Conservation (phyloP, 495 filamentous ascomycete species). For the Podospora bellae-mahoneyi region DNA sequence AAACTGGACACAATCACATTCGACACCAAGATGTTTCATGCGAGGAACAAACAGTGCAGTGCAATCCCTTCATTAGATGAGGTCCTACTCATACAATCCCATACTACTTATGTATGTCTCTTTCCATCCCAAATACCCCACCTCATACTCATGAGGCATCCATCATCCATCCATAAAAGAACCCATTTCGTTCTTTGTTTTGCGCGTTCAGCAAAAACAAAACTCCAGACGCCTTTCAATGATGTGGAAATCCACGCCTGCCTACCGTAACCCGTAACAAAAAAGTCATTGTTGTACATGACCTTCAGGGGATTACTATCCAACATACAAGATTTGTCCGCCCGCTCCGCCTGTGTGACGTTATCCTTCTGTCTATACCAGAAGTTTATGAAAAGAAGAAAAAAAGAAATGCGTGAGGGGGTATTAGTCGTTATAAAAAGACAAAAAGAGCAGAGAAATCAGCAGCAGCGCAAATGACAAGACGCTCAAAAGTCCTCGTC, state of each 20-base stretch:
- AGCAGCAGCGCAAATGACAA: constrained; percentile 11
- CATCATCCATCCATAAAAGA: neutral
- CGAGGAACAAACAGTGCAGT: neutral
- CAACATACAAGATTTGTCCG: neutral
- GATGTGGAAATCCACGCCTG: constrained; percentile 4
- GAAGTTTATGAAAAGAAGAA: constrained; percentile 30
- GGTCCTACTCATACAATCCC: neutral
- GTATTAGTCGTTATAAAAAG: constrained; percentile 29
- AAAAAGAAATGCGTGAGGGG: constrained; percentile 26
- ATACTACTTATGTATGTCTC: neutral
- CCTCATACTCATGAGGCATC: neutral
- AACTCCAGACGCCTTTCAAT: neutral
- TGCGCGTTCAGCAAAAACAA: neutral
- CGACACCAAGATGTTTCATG: neutral
- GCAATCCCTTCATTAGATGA: neutral
- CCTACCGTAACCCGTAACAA: neutral
- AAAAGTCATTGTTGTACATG: neutral
- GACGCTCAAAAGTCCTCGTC: constrained; percentile 89
- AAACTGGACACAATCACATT: neutral
- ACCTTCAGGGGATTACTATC: neutral
- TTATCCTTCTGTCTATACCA: constrained; percentile 24
- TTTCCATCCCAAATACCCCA: neutral
- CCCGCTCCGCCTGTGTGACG: neutral
- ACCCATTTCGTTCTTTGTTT: neutral
- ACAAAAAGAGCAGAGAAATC: constrained; percentile 9